Base-by-base conservation (phyloP, 2,329 filamentous ascomycete species). In the Achaetomium macrosporum region DNA sequence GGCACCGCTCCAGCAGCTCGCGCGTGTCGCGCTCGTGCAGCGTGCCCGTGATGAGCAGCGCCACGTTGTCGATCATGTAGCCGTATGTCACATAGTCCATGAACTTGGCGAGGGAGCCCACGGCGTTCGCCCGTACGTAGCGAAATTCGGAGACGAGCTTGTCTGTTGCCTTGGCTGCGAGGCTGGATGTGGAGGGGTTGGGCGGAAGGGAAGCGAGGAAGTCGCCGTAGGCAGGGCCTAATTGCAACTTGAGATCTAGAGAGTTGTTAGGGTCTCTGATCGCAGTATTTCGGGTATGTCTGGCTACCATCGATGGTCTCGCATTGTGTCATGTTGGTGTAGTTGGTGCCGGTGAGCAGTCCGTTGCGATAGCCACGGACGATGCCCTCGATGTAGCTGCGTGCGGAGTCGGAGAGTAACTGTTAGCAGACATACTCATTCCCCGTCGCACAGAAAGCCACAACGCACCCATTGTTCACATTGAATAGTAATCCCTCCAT, bases 21-120 rank as follows among this genome's bases (percentile, higher is more conserved):
- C 91, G 85, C 3, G 93, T 99, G 70, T 99, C 93, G 68, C 93
- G 84, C 74, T 99, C 95, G 73, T 99, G 93, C 30, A 99, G 81
- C 12, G 93, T 99, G 57, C 93, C 93, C 19, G 93, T 99, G 71
- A 99, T 99, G 65, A 99, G 83, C 39, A 99, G 85, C 37, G 95
- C 93, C 49, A 99, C 90, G 65, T 99, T 99, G 74, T 99, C 93
- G 72, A 99, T 99, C 93, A 99, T 99, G 78, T 99, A 99, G 57
- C 91, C 92, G 70, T 99, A 99, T 1, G 93, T 99, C 57, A 99
- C 77, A 72, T 96, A 99, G 71, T 97, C 90, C 82, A 99, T 90
- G 71, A 99, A 99, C 68, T 89, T 90, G 58, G 91, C 86, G 36
- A 96, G 83, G 1, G 90, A 89, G 15, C 93, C 93, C 2, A 89